These are phyloP conservation scores for Euphorbia pulcherrima DNA, from an alignment of 345 rosid species.

Conservation along the genomic window DNA sequence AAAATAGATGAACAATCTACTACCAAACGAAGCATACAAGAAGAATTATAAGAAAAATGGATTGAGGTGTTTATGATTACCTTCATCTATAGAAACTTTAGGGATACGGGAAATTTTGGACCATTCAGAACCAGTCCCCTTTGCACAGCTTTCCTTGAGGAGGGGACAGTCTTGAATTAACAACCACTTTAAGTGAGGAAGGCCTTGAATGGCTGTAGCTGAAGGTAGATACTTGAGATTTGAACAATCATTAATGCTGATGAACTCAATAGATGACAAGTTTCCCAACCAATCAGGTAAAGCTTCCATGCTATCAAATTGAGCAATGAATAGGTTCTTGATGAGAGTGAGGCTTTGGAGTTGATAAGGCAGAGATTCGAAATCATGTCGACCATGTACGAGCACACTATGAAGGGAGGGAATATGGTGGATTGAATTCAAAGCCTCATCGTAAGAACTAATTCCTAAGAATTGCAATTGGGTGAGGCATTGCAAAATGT, in stretches of 20 bases:
- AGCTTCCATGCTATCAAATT: background rate
- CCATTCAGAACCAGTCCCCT: background rate
- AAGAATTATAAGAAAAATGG: background rate
- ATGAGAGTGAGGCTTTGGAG: constrained; percentile 4
- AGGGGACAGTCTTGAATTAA: background rate
- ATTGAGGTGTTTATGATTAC: background rate
- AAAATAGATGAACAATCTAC: background rate
- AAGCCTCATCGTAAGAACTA: constrained; percentile 2
- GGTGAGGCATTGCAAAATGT: background rate
- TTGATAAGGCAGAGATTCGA: constrained; percentile 9
- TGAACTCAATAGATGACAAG: constrained; percentile 5
- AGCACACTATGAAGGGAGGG: background rate
- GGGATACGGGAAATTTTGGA: constrained; percentile 1
- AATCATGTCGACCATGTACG: constrained; percentile 1
- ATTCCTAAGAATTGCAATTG: constrained; percentile 10
- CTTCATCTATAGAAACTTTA: background rate
- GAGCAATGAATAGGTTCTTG: too few relatives aligned
- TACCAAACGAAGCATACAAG: background rate
- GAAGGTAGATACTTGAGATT: constrained; percentile 1
- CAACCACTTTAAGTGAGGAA: background rate
- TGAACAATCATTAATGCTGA: background rate
- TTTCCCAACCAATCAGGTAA: constrained; percentile 15
- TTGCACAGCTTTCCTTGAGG: background rate
- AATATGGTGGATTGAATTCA: background rate
- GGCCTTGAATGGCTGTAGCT: background rate